phyloP scores from a whole-genome alignment of 805 yeast genomes.

The Candida ponderosae region DNA sequence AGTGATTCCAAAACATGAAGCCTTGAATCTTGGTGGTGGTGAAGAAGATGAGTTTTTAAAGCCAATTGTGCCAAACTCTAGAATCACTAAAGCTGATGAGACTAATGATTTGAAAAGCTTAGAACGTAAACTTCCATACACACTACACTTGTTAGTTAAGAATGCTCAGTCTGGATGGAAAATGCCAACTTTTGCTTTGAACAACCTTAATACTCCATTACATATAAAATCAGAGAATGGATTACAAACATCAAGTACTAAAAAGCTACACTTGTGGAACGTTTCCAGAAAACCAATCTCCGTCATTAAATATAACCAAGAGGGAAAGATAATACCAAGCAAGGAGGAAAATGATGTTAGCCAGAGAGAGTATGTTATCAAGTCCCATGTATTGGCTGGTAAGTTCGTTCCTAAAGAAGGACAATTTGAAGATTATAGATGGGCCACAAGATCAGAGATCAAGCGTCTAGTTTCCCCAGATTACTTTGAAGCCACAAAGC shows the following conservation, averaged over 20 bases:
- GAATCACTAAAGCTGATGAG: constrained; percentile 73
- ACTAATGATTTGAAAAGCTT: constrained; percentile 54
- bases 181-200: constrained; percentile 62
- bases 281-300: constrained; percentile 89
- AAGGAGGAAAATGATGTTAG: constrained; percentile 12
- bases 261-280: constrained; percentile 72
- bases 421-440: constrained; percentile 45
- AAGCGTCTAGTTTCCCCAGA: constrained; percentile 38
- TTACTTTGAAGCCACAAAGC: constrained; percentile 49
- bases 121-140: constrained; percentile 72
- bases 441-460: constrained; percentile 84
- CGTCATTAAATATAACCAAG: constrained; percentile 36
- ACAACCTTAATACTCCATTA: constrained; percentile 49
- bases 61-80: constrained; percentile 61
- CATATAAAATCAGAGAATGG: constrained; percentile 73
- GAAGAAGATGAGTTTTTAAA: constrained; percentile 54
- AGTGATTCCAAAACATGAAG: constrained; percentile 52
- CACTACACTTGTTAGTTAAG: constrained; percentile 69
- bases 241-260: constrained; percentile 64
- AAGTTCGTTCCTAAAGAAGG: constrained; percentile 39
- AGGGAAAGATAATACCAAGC: constrained; percentile 11
- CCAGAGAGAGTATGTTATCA: constrained; percentile 62
- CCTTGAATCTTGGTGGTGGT: constrained; percentile 20
- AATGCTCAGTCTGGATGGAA: constrained; percentile 46
- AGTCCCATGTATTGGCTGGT: constrained; percentile 87